phyloP scores from a whole-genome alignment of 2,329 filamentous ascomycete genomes.

The Ophiostoma fasciatum region DNA sequence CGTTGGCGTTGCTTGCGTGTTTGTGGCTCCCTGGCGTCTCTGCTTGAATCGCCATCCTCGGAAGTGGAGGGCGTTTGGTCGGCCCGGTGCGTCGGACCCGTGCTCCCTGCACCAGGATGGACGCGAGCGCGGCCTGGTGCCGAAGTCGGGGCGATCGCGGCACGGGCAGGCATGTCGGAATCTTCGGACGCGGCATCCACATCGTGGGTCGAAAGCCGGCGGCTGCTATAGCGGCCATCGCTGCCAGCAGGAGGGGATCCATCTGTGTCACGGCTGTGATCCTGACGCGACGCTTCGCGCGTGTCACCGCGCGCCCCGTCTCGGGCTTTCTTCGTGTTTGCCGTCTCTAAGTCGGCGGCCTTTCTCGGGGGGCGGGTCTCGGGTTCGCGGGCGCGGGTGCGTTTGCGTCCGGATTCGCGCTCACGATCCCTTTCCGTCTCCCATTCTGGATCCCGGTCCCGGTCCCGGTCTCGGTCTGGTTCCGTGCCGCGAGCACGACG shows the following conservation, averaged over 20 bases:
- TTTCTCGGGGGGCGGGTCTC: conserved; percentile 16
- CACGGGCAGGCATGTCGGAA: too few relatives aligned
- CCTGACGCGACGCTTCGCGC: too few relatives aligned
- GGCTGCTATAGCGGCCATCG: not conserved
- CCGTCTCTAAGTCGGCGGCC: conserved; percentile 13
- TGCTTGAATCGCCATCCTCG: conserved; percentile 5
- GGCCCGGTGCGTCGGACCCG: not conserved
- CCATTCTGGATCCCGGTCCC: conserved; percentile 14
- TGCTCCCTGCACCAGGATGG: not conserved
- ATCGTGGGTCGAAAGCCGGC: not conserved
- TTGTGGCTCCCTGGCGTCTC: not conserved
- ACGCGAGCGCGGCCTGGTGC: not conserved
- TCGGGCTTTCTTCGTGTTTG: conserved; percentile 24
- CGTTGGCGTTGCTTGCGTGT: too few relatives aligned
- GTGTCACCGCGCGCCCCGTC: too few relatives aligned
- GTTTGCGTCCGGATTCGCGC: conserved; percentile 20
- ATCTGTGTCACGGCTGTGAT: too few relatives aligned
- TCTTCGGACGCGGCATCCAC: conserved; percentile 1
- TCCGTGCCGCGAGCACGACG: not conserved
- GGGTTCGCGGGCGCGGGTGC: conserved; percentile 5
- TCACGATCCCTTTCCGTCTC: conserved; percentile 11
- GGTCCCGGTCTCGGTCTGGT: not conserved
- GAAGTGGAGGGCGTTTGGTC: conserved; percentile 6
- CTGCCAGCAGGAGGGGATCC: too few relatives aligned
- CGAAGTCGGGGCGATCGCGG: too few relatives aligned